Conservation (phyloP, 1,284 basidiomycete genomes). For the Somion occarium region DNA sequence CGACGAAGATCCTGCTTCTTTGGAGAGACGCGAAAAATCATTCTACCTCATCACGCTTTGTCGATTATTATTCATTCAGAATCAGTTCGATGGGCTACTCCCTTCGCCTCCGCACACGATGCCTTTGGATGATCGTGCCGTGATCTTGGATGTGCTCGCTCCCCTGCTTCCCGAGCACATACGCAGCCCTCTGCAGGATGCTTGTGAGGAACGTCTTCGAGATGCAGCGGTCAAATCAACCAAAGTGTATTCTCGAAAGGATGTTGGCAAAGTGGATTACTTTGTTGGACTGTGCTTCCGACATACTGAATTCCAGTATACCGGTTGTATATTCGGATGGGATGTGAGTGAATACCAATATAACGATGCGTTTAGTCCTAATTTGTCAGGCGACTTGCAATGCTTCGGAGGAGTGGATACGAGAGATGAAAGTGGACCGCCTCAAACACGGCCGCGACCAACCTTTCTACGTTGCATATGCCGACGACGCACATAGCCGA, state of each 20-base stretch:
- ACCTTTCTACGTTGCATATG: slow-evolving; percentile 46
- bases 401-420: slow-evolving; percentile 42
- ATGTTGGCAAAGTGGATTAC: slow-evolving; percentile 28
- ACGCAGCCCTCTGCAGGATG: background rate
- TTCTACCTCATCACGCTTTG: slow-evolving; percentile 11
- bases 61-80: slow-evolving; percentile 3
- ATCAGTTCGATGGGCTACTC: background rate
- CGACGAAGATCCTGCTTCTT: background rate
- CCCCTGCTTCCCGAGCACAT: background rate
- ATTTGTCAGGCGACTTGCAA: slow-evolving; percentile 33
- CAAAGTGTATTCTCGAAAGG: background rate
- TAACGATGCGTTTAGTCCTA: background rate
- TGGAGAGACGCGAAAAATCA: slow-evolving; percentile 10
- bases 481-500: slow-evolving; percentile 34
- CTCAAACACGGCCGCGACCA: slow-evolving; percentile 40
- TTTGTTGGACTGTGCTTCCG: slow-evolving; percentile 51
- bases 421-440: slow-evolving; percentile 36
- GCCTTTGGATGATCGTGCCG: slow-evolving; percentile 12
- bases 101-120: slow-evolving; percentile 11
- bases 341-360: too few species aligned
- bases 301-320: slow-evolving; percentile 38
- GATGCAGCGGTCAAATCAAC: slow-evolving; percentile 21
- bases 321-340: slow-evolving; percentile 49
- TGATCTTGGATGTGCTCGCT: slow-evolving; percentile 10
- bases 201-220: slow-evolving; percentile 26